Base-by-base conservation (phyloP, 371 early-diverging fungal genomes). In the Sporodiniella umbellata region DNA sequence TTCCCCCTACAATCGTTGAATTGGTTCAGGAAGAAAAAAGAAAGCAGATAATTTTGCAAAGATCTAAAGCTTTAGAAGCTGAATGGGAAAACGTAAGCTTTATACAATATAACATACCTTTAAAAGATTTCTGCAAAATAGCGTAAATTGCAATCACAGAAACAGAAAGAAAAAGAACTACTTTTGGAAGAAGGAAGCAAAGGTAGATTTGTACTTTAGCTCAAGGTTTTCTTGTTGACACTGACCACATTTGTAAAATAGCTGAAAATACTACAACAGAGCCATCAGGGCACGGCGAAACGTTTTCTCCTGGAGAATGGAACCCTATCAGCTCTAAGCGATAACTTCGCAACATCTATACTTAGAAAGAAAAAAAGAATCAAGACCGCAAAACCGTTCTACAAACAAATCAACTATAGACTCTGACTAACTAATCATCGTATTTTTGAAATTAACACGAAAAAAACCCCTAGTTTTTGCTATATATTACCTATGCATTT, bases 1-100 rank as follows among this genome's bases (percentile, higher is more conserved):
- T 58, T 8, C 63, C 84, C 2, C 86, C 86, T 4, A 75, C 81
- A 5, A 48, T 70, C 12, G 68, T 73, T 28, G 87, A 83, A 57
- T 48, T 76, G 8, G 26, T 68, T 2, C 40, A 42, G 23, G 77
- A 72, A 33, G 67, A 66, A 24, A 54, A 43, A 43, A 59, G 69
- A 55, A 57, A 51, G 25, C 43, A 39, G 0, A 31, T 63, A 17
- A 62, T 92, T 69, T 54, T 86, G 62, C 60, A 87, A 76, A 60
- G 71, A 60, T 66, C 84, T 53, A 60, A 49, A 39, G 39, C 53
- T 23, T 48, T 65, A 22, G 62, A 65, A 3, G 18, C 60, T 23
- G 64, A 65, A 38, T 62, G 68, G 61, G 54, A 57, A 24, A 31
- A 59, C 54, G 68, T 66, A 44, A 28, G 28, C n/a, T n/a, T n/a